Evolutionary conservation across 2,329 filamentous ascomycete species (phyloP).

Genomic region (Aspergillus versicolor): DNA sequence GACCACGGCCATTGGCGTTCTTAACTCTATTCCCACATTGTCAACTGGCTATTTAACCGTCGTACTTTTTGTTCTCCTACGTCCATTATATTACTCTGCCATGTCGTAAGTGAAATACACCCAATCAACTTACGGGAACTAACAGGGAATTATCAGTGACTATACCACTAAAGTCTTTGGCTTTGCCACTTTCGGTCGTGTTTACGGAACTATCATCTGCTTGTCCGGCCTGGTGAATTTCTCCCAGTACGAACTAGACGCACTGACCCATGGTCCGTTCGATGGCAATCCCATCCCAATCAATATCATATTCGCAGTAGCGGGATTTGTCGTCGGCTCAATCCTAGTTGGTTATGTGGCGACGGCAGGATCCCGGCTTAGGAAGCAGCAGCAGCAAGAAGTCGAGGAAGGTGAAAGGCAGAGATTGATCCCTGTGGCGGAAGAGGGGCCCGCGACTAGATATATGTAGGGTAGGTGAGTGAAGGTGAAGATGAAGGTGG

Average conservation of each 20-base stretch:
- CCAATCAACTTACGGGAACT: not conserved
- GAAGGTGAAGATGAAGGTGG: not conserved
- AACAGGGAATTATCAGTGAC: conserved; percentile 50
- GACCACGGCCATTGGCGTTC: conserved; percentile 71
- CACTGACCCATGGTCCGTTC: conserved; percentile 71
- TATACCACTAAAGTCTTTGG: conserved; percentile 91
- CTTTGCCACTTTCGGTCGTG: conserved; percentile 85
- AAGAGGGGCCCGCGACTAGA: not conserved
- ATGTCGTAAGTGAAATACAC: conserved; percentile 58
- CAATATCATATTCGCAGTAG: conserved; percentile 65
- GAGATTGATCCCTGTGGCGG: conserved; percentile 4
- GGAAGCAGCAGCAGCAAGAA: conserved; percentile 24
- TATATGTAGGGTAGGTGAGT: not conserved
- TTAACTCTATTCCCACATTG: conserved; percentile 70
- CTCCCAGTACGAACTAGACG: conserved; percentile 75
- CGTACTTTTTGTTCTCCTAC: conserved; percentile 78
- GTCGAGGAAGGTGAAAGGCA: conserved; percentile 18
- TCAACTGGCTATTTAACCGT: conserved; percentile 71
- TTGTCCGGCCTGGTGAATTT: conserved; percentile 82
- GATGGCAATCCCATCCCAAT: conserved; percentile 72
- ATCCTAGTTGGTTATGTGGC: conserved; percentile 66
- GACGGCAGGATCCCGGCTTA: conserved; percentile 19
- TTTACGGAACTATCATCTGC: conserved; percentile 88
- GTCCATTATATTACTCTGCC: conserved; percentile 87
- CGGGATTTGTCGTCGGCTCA: conserved; percentile 65